Evolutionary conservation across 2,329 filamentous ascomycete genomes (phyloP).

Genomic region (Fusarium nematophilum): DNA sequence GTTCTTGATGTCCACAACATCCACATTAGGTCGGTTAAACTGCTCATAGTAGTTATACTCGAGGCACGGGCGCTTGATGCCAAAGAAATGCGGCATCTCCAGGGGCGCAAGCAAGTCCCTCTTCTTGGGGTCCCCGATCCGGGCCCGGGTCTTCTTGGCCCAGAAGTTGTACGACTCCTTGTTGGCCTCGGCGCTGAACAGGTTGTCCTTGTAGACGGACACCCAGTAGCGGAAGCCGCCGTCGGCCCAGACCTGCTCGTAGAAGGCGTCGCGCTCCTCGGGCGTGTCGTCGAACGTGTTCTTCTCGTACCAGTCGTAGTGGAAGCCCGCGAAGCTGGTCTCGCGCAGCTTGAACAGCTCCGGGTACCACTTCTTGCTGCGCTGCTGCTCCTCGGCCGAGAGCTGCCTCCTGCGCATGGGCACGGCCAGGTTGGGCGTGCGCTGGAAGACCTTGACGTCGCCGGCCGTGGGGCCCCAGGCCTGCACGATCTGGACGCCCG

Average conservation of each 20-base stretch:
- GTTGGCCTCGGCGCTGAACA: slow-evolving; percentile 60
- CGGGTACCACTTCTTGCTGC: slow-evolving; percentile 56
- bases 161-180: slow-evolving; percentile 66
- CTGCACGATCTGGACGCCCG: slow-evolving; percentile 73
- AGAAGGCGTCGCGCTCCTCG: slow-evolving; percentile 61
- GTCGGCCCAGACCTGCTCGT: slow-evolving; percentile 59
- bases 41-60: slow-evolving; percentile 60
- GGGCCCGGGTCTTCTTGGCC: slow-evolving; percentile 60
- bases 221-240: slow-evolving; percentile 70
- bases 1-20: slow-evolving; percentile 55
- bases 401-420: slow-evolving; percentile 67
- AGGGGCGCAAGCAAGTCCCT: slow-evolving; percentile 64
- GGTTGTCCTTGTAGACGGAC: slow-evolving; percentile 63
- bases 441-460: slow-evolving; percentile 70
- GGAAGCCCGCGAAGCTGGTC: slow-evolving; percentile 68
- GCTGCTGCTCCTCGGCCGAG: slow-evolving; percentile 52
- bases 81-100: slow-evolving; percentile 65
- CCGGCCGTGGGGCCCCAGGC: slow-evolving; percentile 65
- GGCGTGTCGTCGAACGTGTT: slow-evolving; percentile 66
- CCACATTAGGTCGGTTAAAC: slow-evolving; percentile 57
- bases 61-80: slow-evolving; percentile 61
- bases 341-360: slow-evolving; percentile 65
- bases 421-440: slow-evolving; percentile 73
- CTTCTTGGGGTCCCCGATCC: slow-evolving; percentile 61
- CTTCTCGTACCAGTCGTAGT: slow-evolving; percentile 65